Evolutionary conservation across 2,329 filamentous ascomycete species (phyloP).

Genomic region (Alternaria brassicae): DNA sequence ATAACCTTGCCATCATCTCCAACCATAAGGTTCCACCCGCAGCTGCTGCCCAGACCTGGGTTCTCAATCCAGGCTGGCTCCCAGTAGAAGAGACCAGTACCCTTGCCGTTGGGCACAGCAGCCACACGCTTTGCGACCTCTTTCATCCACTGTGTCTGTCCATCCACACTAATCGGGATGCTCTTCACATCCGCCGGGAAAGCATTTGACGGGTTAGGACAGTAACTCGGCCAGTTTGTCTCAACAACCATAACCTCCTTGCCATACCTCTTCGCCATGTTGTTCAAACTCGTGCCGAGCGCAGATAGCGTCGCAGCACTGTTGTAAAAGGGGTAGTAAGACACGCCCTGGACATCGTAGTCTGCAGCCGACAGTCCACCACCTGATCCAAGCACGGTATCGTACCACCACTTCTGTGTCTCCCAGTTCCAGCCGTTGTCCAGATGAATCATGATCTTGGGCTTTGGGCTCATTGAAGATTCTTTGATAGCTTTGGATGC

Average conservation of each 20-base stretch:
- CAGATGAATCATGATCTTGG: slow-evolving; percentile 76
- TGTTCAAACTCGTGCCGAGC: slow-evolving; percentile 63
- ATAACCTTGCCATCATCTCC: slow-evolving; percentile 61
- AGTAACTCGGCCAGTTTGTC: slow-evolving; percentile 72
- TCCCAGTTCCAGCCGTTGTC: slow-evolving; percentile 78
- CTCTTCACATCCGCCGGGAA: slow-evolving; percentile 67
- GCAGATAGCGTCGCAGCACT: slow-evolving; percentile 64
- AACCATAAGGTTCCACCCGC: slow-evolving; percentile 69
- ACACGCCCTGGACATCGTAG: slow-evolving; percentile 75
- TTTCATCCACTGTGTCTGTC: slow-evolving; percentile 69
- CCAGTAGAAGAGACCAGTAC: slow-evolving; percentile 72
- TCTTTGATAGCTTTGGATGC: slow-evolving; percentile 71
- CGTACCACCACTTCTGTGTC: slow-evolving; percentile 71
- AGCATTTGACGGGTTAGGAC: slow-evolving; percentile 62
- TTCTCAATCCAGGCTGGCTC: slow-evolving; percentile 76
- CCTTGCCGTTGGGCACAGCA: slow-evolving; percentile 59
- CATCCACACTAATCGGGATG: slow-evolving; percentile 69
- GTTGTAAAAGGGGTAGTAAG: slow-evolving; percentile 77
- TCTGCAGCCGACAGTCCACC: slow-evolving; percentile 62
- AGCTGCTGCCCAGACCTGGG: slow-evolving; percentile 69
- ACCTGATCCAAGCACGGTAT: slow-evolving; percentile 52
- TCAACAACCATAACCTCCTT: slow-evolving; percentile 75
- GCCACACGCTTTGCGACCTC: slow-evolving; percentile 65
- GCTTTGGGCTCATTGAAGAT: slow-evolving; percentile 62
- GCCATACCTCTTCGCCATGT: slow-evolving; percentile 67